Evolutionary conservation across 352 stramenopile genomes (phyloP), one percentile per base, ranked within the genome.

Genomic region (Phytophthora aleatoria): DNA sequence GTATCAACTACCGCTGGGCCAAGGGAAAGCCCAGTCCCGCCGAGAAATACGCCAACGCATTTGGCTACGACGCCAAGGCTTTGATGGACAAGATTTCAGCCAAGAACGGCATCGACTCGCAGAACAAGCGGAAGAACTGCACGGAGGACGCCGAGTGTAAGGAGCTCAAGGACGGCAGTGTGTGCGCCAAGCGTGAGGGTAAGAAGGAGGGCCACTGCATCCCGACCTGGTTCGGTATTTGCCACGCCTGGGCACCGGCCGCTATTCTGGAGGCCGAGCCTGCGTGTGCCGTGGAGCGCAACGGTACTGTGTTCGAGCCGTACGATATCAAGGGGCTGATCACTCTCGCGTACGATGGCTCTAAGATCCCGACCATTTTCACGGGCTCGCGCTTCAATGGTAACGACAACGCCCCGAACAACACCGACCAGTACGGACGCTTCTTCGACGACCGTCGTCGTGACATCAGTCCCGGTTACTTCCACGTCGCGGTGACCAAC

Each of bases 261-360:
- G 45, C 79, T 16, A 78, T 86, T 39, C 54, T 88, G 6, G 79
- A 88, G 45, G 52, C 68, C 1, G 79, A 88, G 20, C 79, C 79
- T 0, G 47, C 58, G 13, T 89, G 79, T 50, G 57, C 75, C 0
- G 79, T 89, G 12, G 67, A 69, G 31, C 73, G 69, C 52, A 89
- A 89, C 57, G 79, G 73, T 16, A 72, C 75, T 9, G 76, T 61
- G 12, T 89, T 89, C 50, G 61, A 87, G 60, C 73, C 76, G 15
- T 77, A 84, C 33, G 79, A 89, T 50, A 86, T 89, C 41, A 89
- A 89, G 56, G 79, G 73, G 28, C 44, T 89, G 15, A 51, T 89
- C 41, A 83, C 77, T 24, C 55, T 84, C 24, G 65, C 65, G 1
- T 88, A 88, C 60, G 77, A 88, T 41, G 79, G 77, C 28, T 75